A percentile compares a stretch with the other conserved stretches of the same genome.
Conservation (phyloP, 371 early-diverging fungal genomes). For the Blakeslea trispora region DNA sequence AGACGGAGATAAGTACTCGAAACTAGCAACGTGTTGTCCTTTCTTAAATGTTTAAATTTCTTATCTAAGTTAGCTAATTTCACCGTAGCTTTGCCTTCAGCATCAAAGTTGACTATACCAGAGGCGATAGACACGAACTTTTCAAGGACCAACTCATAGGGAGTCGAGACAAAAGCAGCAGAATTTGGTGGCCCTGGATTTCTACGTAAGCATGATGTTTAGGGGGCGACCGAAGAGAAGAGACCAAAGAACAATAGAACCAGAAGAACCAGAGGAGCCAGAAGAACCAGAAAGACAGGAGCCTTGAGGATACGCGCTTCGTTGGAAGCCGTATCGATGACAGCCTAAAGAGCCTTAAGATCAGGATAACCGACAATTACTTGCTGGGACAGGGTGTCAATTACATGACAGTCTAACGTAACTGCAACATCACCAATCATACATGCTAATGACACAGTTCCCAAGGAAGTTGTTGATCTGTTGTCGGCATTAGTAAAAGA, state of each 20-base stretch:
- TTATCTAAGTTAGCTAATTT: background rate
- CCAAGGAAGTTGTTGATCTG: background rate
- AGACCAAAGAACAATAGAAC: slow-evolving; percentile 2
- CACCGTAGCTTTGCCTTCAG: background rate
- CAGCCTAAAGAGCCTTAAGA: slow-evolving; percentile 1
- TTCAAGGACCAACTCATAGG: background rate
- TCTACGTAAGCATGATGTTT: slow-evolving; percentile 10
- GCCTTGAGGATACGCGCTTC: background rate
- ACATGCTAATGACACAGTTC: background rate
- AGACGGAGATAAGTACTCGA: background rate
- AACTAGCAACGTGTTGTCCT: slow-evolving; percentile 9
- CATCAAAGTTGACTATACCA: slow-evolving; percentile 6
- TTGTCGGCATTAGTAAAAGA: slow-evolving; percentile 9
- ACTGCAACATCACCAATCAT: background rate
- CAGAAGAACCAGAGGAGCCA: background rate
- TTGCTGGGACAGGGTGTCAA: slow-evolving; percentile 1
- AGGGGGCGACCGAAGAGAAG: background rate
- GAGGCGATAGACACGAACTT: slow-evolving; percentile 9
- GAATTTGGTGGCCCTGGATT: slow-evolving; percentile 3
- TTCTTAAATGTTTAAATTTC: slow-evolving; percentile 2
- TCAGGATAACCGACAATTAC: slow-evolving; percentile 10
- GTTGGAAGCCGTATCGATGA: slow-evolving; percentile 9
- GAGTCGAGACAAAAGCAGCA: slow-evolving; percentile 5
- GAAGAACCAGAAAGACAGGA: background rate
- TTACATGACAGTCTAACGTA: slow-evolving; percentile 4